A percentile compares a stretch with the other conserved stretches of the same genome.
Conservation (phyloP, 202 grass and related monocot species). For the Schoenoplectus triqueter region DNA sequence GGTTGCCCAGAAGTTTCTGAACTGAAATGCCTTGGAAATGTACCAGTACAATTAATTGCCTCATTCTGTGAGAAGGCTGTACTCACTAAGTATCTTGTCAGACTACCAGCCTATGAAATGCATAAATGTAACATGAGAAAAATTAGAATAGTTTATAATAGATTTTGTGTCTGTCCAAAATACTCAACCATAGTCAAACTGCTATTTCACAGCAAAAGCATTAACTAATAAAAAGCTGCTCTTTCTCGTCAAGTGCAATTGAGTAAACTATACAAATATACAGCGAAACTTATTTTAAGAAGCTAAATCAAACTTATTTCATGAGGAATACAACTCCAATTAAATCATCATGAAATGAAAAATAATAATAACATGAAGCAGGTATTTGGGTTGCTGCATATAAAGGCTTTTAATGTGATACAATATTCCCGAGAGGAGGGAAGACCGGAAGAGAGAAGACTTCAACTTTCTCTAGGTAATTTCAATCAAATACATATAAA, state of each 20-base stretch:
- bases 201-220: conserved; percentile 11
- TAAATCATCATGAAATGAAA: background rate
- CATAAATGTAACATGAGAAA: background rate
- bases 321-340: background rate
- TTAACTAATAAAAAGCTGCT: background rate
- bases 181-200: background rate
- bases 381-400: background rate
- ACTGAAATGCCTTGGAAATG: conserved; percentile 57
- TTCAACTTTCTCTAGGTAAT: background rate
- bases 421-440: background rate
- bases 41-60: conserved; percentile 34
- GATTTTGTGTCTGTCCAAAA: background rate
- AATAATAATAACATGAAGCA: background rate
- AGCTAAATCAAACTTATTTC: background rate
- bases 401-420: background rate
- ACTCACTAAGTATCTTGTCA: conserved; percentile 56
- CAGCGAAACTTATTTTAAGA: background rate
- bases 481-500: background rate
- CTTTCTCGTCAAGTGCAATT: background rate
- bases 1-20: conserved; percentile 53
- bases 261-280: background rate
- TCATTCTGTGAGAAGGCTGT: conserved; percentile 45
- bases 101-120: conserved; percentile 52
- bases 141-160: background rate
- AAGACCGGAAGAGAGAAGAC: background rate